Conservation (phyloP, 2,329 filamentous ascomycete species). For the Microascus cirrosus region DNA sequence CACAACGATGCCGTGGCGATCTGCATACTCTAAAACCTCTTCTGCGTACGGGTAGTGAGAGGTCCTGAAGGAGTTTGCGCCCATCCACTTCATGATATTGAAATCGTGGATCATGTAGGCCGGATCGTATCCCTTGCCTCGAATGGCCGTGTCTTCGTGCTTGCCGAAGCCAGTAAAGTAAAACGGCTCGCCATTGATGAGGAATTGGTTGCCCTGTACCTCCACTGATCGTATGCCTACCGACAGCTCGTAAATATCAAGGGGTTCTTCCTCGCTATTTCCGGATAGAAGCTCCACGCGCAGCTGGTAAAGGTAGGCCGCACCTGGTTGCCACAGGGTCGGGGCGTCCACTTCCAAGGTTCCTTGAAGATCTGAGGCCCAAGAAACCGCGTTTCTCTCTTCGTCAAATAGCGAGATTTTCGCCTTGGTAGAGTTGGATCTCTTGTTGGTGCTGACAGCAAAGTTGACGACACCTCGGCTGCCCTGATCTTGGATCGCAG, state of each 20-base stretch:
- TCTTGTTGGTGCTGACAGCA: background rate
- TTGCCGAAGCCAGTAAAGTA: slow-evolving; percentile 19
- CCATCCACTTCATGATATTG: slow-evolving; percentile 15
- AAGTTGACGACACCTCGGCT: slow-evolving; percentile 6
- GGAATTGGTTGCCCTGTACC: slow-evolving; percentile 11
- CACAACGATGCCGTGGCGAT: slow-evolving; percentile 16
- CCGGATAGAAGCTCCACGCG: slow-evolving; percentile 8
- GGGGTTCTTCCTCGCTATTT: background rate
- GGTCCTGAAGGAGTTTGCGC: slow-evolving; percentile 19
- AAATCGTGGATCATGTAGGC: slow-evolving; percentile 20
- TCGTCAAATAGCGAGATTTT: background rate
- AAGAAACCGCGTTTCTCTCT: background rate
- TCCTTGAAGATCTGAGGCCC: background rate
- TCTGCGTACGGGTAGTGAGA: slow-evolving; percentile 18
- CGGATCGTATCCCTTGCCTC: slow-evolving; percentile 16
- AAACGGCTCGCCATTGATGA: slow-evolving; percentile 16
- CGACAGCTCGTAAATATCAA: slow-evolving; percentile 12
- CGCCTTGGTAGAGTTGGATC: background rate
- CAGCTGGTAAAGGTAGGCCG: slow-evolving; percentile 15
- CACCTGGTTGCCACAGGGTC: slow-evolving; percentile 15
- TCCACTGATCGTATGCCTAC: slow-evolving; percentile 13
- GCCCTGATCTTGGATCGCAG: slow-evolving; percentile 3
- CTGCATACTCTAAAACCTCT: slow-evolving; percentile 16
- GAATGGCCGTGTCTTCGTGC: slow-evolving; percentile 15
- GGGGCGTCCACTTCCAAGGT: slow-evolving; percentile 8